Conservation (phyloP, 2,329 filamentous ascomycete species). For the Beauveria australis region DNA sequence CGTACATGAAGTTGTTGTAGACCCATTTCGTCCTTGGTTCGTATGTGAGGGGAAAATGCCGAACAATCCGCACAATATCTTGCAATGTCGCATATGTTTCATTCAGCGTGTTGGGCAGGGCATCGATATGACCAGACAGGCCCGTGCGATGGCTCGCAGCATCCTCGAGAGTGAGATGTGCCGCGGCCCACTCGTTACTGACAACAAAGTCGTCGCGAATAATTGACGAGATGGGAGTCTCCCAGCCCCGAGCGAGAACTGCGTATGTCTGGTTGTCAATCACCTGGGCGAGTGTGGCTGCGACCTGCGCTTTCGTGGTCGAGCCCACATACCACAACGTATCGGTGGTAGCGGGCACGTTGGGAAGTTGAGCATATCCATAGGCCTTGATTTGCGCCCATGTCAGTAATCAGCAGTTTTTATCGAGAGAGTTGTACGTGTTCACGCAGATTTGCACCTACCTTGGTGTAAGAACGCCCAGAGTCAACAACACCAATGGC, state of each 20-base stretch:
- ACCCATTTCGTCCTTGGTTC: conserved; percentile 37
- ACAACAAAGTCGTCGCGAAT: conserved; percentile 46
- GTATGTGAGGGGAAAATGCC: conserved; percentile 34
- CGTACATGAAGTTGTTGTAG: conserved; percentile 46
- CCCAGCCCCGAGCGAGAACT: conserved; percentile 31
- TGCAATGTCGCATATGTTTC: conserved; percentile 22
- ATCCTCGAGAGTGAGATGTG: conserved; percentile 45
- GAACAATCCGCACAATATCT: conserved; percentile 33
- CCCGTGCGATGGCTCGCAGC: conserved; percentile 45
- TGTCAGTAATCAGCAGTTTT: no score
- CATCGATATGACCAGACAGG: conserved; percentile 33
- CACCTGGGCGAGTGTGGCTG: conserved; percentile 40
- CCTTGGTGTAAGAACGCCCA: conserved; percentile 30
- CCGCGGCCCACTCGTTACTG: conserved; percentile 35
- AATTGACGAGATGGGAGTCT: conserved; percentile 36
- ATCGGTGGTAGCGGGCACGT: conserved; percentile 31
- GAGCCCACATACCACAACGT: conserved; percentile 49
- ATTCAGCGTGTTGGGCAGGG: conserved; percentile 18
- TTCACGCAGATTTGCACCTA: conserved; percentile 14
- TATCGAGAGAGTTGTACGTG: not conserved
- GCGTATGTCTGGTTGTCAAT: conserved; percentile 33
- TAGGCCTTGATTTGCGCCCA: conserved; percentile 17
- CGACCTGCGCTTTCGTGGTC: conserved; percentile 47
- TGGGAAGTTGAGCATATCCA: conserved; percentile 23
- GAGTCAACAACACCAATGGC: conserved; percentile 40